A percentile compares a stretch with the other conserved stretches of the same genome.
phyloP scores from a whole-genome alignment of 306 rosid species.

The Leucaena leucocephala region DNA sequence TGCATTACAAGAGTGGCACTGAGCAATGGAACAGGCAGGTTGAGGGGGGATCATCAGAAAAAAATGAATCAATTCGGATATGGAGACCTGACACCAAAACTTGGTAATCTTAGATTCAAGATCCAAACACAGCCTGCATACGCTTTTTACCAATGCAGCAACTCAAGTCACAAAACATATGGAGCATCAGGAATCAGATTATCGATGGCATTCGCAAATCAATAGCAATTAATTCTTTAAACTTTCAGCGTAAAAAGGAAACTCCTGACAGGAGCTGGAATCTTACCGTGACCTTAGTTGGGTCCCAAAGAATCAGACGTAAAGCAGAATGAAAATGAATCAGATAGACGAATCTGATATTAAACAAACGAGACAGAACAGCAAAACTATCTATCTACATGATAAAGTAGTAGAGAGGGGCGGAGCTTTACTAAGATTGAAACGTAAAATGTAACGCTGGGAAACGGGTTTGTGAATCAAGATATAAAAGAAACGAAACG shows the following conservation, averaged over 20 bases:
- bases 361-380: background rate
- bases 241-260: background rate
- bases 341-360: background rate
- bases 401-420: background rate
- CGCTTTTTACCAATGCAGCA: background rate
- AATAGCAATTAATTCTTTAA: background rate
- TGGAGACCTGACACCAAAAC: background rate
- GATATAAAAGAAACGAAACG: background rate
- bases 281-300: conserved; percentile 1
- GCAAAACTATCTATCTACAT: too few species aligned
- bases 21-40: background rate
- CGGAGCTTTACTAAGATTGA: background rate
- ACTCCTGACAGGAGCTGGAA: conserved; percentile 1
- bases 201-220: background rate
- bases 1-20: background rate
- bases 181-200: background rate
- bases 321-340: conserved; percentile 1
- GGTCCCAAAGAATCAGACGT: conserved; percentile 9
- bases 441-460: background rate
- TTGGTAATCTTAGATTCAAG: background rate
- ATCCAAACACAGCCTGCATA: conserved; percentile 1
- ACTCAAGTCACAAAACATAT: background rate
- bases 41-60: background rate
- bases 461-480: background rate
- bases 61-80: background rate